Percentiles rank a stretch among this genome's conserved stretches.
Evolutionary conservation across 192 early-diverging fungal species (phyloP).

Genomic region (Backusella sp.): DNA sequence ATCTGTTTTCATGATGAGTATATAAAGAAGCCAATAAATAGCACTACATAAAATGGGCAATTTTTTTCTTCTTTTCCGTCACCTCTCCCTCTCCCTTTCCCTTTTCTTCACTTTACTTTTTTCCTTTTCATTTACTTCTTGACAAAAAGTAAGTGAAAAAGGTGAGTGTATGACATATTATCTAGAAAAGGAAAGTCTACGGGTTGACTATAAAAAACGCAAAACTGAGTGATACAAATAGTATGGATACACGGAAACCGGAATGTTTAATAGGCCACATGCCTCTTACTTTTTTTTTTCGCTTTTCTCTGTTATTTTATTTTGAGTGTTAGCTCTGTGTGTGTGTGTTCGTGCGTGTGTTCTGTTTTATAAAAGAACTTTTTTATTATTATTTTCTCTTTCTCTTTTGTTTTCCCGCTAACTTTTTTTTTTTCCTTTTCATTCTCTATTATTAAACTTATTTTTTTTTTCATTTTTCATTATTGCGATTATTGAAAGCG

Average conservation of each 20-base stretch:
- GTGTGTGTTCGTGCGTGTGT: neutral
- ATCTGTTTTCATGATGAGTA: neutral
- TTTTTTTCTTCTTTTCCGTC: neutral
- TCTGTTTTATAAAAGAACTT: neutral
- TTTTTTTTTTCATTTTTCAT: too few relatives aligned
- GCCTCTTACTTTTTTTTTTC: slow-evolving; percentile 4
- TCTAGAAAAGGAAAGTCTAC: neutral
- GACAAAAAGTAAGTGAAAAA: neutral
- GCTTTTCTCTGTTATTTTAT: neutral
- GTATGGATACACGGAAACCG: neutral
- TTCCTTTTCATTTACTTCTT: neutral
- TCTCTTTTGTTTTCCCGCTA: too few relatives aligned
- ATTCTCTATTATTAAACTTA: neutral
- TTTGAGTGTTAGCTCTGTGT: neutral
- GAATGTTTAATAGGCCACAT: slow-evolving; percentile 8
- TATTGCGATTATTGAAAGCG: too few relatives aligned
- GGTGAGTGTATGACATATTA: neutral
- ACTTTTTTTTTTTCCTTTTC: too few relatives aligned
- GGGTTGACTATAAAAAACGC: neutral
- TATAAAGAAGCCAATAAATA: neutral
- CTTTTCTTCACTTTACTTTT: neutral
- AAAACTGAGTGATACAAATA: slow-evolving; percentile 3
- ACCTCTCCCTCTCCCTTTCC: neutral
- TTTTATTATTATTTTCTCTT: neutral
- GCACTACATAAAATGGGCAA: neutral